phyloP scores from a whole-genome alignment of 148 eudicot genomes.

The Pouteria glomerata region DNA sequence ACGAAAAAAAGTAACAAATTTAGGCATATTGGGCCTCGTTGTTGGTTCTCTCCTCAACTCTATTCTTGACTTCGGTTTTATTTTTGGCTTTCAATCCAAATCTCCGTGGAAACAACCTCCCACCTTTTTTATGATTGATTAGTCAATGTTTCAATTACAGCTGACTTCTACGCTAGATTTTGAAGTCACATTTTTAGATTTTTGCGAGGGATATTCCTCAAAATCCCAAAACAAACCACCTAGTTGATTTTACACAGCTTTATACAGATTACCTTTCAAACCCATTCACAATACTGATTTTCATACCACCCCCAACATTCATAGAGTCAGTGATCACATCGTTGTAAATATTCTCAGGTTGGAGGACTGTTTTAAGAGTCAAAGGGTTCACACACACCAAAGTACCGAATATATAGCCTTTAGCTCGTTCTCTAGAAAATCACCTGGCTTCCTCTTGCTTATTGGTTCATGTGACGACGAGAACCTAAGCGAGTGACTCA shows the following conservation, averaged over 20 bases:
- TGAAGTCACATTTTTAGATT: constrained; percentile 18
- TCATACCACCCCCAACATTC: constrained; percentile 18
- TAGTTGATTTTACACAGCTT: constrained; percentile 64
- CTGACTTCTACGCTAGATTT: constrained; percentile 17
- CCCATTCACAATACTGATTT: constrained; percentile 56
- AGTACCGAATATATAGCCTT: constrained; percentile 84
- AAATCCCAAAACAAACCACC: constrained; percentile 94
- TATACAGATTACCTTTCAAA: constrained; percentile 87
- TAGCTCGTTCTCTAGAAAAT: constrained; percentile 38
- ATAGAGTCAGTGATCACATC: constrained; percentile 37
- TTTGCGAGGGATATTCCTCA: constrained; percentile 31
- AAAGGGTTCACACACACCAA: constrained; percentile 82
- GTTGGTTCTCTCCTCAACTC: constrained; percentile 44
- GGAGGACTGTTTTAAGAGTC: constrained; percentile 58
- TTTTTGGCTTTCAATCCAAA: constrained; percentile 64
- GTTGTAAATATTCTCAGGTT: constrained; percentile 34
- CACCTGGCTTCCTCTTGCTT: constrained; percentile 9
- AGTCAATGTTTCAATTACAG: constrained; percentile 62
- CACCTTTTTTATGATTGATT: constrained; percentile 48
- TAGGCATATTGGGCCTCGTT: too few relatives aligned
- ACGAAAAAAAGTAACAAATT: too few relatives aligned
- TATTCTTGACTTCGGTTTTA: constrained; percentile 31
- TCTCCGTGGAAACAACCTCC: constrained; percentile 69
- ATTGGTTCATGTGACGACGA: constrained; percentile 47
- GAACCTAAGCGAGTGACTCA: constrained; percentile 65